Percentiles rank a stretch among this genome's conserved stretches.
Conservation (phyloP, 2,329 filamentous ascomycete species). For the Akanthomyces dipterigenus region DNA sequence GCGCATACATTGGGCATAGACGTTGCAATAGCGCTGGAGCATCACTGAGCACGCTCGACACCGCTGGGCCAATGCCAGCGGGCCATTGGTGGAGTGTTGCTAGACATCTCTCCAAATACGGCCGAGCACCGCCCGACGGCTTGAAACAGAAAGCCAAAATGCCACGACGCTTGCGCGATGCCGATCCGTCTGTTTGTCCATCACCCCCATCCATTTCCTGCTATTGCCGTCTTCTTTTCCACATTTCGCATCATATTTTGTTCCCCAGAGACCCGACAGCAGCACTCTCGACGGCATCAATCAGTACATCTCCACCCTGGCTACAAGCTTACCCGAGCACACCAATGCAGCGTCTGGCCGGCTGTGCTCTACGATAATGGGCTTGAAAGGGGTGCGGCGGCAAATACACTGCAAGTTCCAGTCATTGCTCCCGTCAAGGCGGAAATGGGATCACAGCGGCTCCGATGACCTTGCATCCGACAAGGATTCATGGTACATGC, state of each 20-base stretch:
- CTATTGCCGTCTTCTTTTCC: neutral
- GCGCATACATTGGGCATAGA: neutral
- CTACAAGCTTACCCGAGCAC: constrained; percentile 6
- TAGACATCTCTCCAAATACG: constrained; percentile 27
- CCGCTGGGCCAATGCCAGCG: constrained; percentile 14
- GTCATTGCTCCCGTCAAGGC: constrained; percentile 23
- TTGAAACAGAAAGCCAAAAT: constrained; percentile 22
- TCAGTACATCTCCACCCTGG: constrained; percentile 8
- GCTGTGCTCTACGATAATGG: constrained; percentile 24
- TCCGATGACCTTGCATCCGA: constrained; percentile 14
- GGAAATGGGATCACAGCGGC: constrained; percentile 20
- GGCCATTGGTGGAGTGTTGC: constrained; percentile 26
- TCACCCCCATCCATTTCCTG: neutral
- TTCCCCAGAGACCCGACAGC: neutral
- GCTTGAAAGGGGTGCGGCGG: constrained; percentile 31
- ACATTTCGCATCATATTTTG: neutral
- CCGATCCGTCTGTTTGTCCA: neutral
- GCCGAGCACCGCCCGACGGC: constrained; percentile 30
- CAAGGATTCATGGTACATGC: constrained; percentile 23
- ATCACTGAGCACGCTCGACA: neutral
- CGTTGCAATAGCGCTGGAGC: constrained; percentile 1
- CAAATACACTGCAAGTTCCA: constrained; percentile 28
- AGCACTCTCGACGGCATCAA: neutral
- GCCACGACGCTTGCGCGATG: constrained; percentile 4
- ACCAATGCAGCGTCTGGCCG: constrained; percentile 1